These are phyloP conservation scores for Chlorencoelia australis DNA, from an alignment of 2,329 filamentous ascomycete species.

Conservation along the genomic window DNA sequence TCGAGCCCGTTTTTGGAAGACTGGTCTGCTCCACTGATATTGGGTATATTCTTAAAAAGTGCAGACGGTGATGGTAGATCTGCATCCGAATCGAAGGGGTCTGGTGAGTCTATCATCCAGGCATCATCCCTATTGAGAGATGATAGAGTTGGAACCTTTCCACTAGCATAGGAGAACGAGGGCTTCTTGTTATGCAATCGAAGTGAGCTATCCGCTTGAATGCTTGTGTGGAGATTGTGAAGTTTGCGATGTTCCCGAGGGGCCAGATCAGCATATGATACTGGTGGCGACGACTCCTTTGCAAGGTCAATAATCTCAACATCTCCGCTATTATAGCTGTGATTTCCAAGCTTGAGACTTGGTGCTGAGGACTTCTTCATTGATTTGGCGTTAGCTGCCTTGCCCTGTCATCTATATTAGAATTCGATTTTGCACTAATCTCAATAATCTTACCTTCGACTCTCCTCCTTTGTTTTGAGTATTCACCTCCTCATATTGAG, in stretches of 20 bases:
- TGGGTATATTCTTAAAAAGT: conserved; percentile 16
- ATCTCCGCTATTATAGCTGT: conserved; percentile 4
- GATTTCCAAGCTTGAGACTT: too few relatives aligned
- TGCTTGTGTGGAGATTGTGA: conserved; percentile 23
- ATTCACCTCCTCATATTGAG: too few relatives aligned
- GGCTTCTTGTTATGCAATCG: conserved; percentile 21
- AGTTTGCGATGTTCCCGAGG: conserved; percentile 23
- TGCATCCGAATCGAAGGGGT: conserved; percentile 9
- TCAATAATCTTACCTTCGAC: too few relatives aligned
- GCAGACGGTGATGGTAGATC: conserved; percentile 31
- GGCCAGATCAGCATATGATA: conserved; percentile 14
- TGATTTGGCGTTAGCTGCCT: too few relatives aligned
- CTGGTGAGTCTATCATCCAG: conserved; percentile 2
- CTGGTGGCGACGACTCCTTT: conserved; percentile 7
- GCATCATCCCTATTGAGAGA: conserved; percentile 11
- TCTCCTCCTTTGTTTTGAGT: too few relatives aligned
- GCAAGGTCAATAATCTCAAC: conserved; percentile 25
- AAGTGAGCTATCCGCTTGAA: conserved; percentile 17
- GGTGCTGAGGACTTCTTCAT: too few relatives aligned
- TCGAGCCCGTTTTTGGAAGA: neutral
- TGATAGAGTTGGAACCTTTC: conserved; percentile 14
- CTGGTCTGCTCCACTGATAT: conserved; percentile 4
- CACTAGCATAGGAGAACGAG: conserved; percentile 18
- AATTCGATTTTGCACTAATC: too few relatives aligned
- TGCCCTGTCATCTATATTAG: too few relatives aligned